A percentile compares a stretch with the other conserved stretches of the same genome.
phyloP scores from a whole-genome alignment of 495 filamentous ascomycete genomes.

The Talaromyces trachyspermus region DNA sequence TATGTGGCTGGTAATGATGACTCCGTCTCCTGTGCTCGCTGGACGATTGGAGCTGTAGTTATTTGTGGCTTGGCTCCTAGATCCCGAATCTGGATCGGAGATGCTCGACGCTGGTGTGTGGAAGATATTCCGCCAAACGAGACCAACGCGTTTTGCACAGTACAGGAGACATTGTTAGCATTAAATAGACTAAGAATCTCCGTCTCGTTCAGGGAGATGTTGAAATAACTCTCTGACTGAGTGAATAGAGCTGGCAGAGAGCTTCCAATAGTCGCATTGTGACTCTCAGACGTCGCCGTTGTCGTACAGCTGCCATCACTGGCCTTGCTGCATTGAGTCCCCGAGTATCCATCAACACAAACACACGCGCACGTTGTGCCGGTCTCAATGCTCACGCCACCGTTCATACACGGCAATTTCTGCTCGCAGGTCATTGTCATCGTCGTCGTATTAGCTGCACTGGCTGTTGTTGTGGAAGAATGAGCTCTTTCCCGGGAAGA shows the following conservation, averaged over 20 bases:
- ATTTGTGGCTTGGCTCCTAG: neutral
- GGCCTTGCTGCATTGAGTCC: slow-evolving; percentile 57
- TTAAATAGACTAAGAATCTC: slow-evolving; percentile 71
- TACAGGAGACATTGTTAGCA: slow-evolving; percentile 64
- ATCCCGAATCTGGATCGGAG: neutral
- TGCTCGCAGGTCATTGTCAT: slow-evolving; percentile 39
- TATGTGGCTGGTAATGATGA: neutral
- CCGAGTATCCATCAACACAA: slow-evolving; percentile 80
- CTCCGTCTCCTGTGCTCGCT: neutral
- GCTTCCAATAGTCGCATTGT: slow-evolving; percentile 72
- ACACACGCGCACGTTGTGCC: slow-evolving; percentile 70
- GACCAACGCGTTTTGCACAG: slow-evolving; percentile 75
- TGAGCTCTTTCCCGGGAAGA: slow-evolving; percentile 37
- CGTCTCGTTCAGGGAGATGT: slow-evolving; percentile 59
- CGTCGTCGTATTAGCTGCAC: slow-evolving; percentile 20
- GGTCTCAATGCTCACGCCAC: slow-evolving; percentile 64
- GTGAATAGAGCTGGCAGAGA: slow-evolving; percentile 66
- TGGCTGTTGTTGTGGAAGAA: neutral
- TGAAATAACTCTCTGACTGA: slow-evolving; percentile 59
- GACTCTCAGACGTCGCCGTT: slow-evolving; percentile 45
- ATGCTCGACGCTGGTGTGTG: neutral
- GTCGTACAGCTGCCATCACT: slow-evolving; percentile 66
- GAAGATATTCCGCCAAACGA: neutral
- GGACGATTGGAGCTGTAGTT: neutral
- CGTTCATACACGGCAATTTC: slow-evolving; percentile 61